These are phyloP conservation scores for Pythium volutum DNA, from an alignment of 352 stramenopile genomes.

Conservation along the genomic window DNA sequence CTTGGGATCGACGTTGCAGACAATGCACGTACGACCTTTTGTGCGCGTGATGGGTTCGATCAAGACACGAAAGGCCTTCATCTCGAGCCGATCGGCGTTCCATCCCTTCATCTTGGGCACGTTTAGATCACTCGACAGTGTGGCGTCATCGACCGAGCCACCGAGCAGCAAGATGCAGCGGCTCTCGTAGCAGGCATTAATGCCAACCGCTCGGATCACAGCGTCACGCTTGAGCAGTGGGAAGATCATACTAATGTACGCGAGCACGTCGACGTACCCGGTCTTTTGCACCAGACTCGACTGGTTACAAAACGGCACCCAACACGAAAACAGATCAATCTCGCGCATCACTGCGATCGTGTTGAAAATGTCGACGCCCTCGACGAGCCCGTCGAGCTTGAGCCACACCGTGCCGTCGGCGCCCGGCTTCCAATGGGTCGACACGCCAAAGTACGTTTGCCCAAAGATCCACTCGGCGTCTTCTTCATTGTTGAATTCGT, in stretches of 20 bases:
- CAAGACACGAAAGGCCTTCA: slow-evolving; percentile 67
- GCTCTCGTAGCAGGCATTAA: slow-evolving; percentile 80
- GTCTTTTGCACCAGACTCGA: slow-evolving; percentile 54
- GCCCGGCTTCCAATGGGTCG: slow-evolving; percentile 77
- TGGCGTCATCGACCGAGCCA: slow-evolving; percentile 43
- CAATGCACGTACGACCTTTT: slow-evolving; percentile 66
- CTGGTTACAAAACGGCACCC: slow-evolving; percentile 74
- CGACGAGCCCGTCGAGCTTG: slow-evolving; percentile 72
- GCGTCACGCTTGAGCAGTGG: slow-evolving; percentile 70
- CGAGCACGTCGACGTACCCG: slow-evolving; percentile 51
- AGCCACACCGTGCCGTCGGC: slow-evolving; percentile 74
- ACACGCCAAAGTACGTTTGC: slow-evolving; percentile 72
- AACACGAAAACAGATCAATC: slow-evolving; percentile 71
- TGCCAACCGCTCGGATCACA: slow-evolving; percentile 65
- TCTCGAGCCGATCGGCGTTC: slow-evolving; percentile 69
- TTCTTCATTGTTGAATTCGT: slow-evolving; percentile 68
- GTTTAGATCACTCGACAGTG: slow-evolving; percentile 22
- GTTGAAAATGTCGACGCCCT: slow-evolving; percentile 82
- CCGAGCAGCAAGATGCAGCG: slow-evolving; percentile 66
- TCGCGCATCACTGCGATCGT: slow-evolving; percentile 79
- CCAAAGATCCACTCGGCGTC: slow-evolving; percentile 72
- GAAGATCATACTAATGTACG: slow-evolving; percentile 70
- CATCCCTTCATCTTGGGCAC: slow-evolving; percentile 62
- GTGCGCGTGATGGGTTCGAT: slow-evolving; percentile 73
- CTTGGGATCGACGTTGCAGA: slow-evolving; percentile 78